Percentiles rank a stretch among this genome's conserved stretches.
These are phyloP conservation scores for Knufia petricola DNA, from an alignment of 2,329 filamentous ascomycete genomes.

Conservation along the genomic window DNA sequence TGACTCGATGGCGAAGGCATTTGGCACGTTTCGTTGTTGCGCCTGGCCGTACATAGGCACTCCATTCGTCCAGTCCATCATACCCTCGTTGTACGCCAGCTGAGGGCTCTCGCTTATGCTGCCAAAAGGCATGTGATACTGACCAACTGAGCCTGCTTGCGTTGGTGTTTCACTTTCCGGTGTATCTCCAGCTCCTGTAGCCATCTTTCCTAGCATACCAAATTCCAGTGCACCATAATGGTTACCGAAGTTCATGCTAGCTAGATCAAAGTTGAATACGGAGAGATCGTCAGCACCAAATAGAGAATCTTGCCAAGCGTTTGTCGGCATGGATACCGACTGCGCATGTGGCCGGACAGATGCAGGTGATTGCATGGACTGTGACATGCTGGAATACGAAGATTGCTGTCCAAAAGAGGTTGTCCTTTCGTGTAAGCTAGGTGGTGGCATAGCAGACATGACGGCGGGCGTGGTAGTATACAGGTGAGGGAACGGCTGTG, in stretches of 20 bases:
- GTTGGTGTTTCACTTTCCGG: constrained; percentile 54
- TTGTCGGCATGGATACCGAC: constrained; percentile 39
- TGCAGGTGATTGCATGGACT: constrained; percentile 28
- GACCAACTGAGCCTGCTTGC: constrained; percentile 37
- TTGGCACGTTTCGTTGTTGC: constrained; percentile 30
- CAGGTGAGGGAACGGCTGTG: constrained; percentile 24
- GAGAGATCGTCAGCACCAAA: constrained; percentile 90
- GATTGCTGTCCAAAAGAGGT: constrained; percentile 58
- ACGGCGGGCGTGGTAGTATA: constrained; percentile 33
- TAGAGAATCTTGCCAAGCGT: constrained; percentile 42
- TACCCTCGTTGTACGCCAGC: constrained; percentile 32
- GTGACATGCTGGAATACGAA: constrained; percentile 54
- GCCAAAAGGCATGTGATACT: constrained; percentile 29
- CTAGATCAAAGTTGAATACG: constrained; percentile 90
- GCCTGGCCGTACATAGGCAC: constrained; percentile 30
- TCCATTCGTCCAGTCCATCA: constrained; percentile 35
- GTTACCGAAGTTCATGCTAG: constrained; percentile 89
- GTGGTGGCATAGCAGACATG: constrained; percentile 33
- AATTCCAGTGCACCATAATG: constrained; percentile 95
- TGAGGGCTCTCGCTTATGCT: constrained; percentile 39
- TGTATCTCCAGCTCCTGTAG: constrained; percentile 74
- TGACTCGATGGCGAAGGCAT: constrained; percentile 54
- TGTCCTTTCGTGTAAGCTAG: constrained; percentile 36
- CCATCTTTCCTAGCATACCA: constrained; percentile 93
- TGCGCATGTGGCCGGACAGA: constrained; percentile 32